These are phyloP conservation scores for Nakaseomyces bracarensis DNA, from an alignment of 1,139 yeast genomes.

Conservation along the genomic window DNA sequence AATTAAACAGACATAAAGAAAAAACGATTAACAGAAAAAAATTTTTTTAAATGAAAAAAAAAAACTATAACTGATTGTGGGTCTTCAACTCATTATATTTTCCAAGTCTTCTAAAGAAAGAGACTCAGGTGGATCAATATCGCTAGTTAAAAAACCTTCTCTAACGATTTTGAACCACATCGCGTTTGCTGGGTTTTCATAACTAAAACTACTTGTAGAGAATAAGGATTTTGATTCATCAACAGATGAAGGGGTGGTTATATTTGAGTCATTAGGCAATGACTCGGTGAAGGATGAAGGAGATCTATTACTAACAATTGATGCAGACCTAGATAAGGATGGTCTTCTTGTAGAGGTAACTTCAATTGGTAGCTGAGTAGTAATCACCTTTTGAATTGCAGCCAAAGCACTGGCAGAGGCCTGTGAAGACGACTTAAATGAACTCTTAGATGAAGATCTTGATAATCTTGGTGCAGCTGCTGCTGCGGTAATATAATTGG, in stretches of 20 bases:
- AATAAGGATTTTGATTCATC: conserved; percentile 3
- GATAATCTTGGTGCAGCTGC: conserved; percentile 80
- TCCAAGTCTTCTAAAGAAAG: conserved; percentile 66
- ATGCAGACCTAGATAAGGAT: conserved; percentile 1
- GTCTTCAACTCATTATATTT: conserved; percentile 43
- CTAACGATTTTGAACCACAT: conserved; percentile 61
- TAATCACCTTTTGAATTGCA: conserved; percentile 64
- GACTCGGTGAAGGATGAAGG: conserved; percentile 17
- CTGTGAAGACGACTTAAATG: conserved; percentile 12
- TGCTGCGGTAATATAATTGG: conserved; percentile 55
- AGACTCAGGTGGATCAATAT: conserved; percentile 71
- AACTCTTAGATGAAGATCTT: conserved; percentile 39
- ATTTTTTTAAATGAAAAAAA: conserved; percentile 1
- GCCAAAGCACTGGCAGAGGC: conserved; percentile 65
- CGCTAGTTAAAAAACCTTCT: conserved; percentile 66
- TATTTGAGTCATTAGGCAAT: conserved; percentile 2
- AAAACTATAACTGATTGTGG: conserved; percentile 6
- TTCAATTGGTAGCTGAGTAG: conserved; percentile 36
- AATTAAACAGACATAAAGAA: not conserved
- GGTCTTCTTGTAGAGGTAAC: conserved; percentile 19
- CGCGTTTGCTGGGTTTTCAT: conserved; percentile 6
- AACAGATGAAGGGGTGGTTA: conserved; percentile 24
- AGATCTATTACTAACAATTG: conserved; percentile 11
- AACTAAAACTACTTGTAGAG: conserved; percentile 2
- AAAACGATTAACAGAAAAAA: conserved; percentile 3